Conservation (phyloP, 768 basidiomycete genomes). For the Hortiboletus flavorubellus region DNA sequence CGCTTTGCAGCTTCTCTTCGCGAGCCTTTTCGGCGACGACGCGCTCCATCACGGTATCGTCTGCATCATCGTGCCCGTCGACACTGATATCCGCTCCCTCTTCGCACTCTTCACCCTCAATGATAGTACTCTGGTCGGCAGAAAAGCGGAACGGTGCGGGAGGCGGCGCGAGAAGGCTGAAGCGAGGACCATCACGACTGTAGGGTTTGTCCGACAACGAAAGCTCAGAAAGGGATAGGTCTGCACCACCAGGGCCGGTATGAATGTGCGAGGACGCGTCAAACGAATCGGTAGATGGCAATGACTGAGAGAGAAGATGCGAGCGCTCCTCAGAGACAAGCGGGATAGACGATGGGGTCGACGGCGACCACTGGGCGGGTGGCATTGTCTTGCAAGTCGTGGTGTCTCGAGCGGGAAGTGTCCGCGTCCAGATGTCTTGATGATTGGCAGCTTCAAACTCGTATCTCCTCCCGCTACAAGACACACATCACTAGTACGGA, state of each 20-base stretch:
- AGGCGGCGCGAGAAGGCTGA: constrained; percentile 32
- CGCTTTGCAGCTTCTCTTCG: constrained; percentile 74
- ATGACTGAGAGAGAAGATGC: constrained; percentile 47
- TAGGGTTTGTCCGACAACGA: constrained; percentile 38
- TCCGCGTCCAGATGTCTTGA: background rate
- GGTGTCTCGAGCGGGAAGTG: background rate
- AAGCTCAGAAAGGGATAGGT: constrained; percentile 57
- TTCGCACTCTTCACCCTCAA: constrained; percentile 24
- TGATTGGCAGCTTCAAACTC: background rate
- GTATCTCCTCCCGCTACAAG: background rate
- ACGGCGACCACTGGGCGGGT: constrained; percentile 24
- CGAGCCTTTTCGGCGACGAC: constrained; percentile 36
- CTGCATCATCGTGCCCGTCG: constrained; percentile 13
- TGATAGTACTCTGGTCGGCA: constrained; percentile 24
- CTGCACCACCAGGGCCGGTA: constrained; percentile 44
- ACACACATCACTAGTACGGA: background rate
- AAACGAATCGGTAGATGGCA: constrained; percentile 32
- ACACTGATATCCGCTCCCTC: constrained; percentile 7
- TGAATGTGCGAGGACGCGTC: constrained; percentile 30
- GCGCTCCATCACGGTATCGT: constrained; percentile 26
- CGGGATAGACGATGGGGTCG: constrained; percentile 28
- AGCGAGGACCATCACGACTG: constrained; percentile 30
- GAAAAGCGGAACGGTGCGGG: constrained; percentile 16
- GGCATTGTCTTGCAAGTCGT: constrained; percentile 17
- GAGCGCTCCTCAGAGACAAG: constrained; percentile 30